Evolutionary conservation across 2,329 filamentous ascomycete genomes (phyloP).

Genomic region (Scopulariopsis brevicaulis): DNA sequence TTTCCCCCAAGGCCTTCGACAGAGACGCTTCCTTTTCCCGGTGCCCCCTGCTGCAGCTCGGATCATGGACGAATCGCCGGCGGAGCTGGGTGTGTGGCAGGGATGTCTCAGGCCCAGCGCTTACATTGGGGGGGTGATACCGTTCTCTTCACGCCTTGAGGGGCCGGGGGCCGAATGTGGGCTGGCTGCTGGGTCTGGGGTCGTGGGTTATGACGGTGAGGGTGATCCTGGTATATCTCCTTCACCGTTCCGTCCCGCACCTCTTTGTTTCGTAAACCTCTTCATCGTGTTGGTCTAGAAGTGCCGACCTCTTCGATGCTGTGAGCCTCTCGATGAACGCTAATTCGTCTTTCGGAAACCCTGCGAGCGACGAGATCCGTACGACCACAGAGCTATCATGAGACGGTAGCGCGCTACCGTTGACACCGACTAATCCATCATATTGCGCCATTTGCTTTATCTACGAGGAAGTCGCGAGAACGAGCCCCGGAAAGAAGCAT

Average conservation of each 20-base stretch:
- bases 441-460: neutral
- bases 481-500: neutral
- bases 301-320: neutral
- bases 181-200: neutral
- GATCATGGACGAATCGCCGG: no score
- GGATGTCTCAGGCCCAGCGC: no score
- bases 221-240: neutral
- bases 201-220: neutral
- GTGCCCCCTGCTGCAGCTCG: no score
- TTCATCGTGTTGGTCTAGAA: neutral
- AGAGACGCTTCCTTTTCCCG: no score
- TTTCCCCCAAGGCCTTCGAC: neutral
- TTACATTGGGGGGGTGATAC: neutral
- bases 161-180: neutral
- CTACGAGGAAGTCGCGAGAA: neutral
- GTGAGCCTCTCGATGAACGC: neutral
- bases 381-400: neutral
- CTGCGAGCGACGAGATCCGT: neutral
- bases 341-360: neutral
- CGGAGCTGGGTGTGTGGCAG: no score
- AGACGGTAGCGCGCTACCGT: neutral
- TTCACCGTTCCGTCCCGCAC: neutral
- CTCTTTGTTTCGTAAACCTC: neutral
- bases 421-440: neutral
- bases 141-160: neutral